Percentiles rank a stretch among this genome's conserved stretches.
phyloP scores from a whole-genome alignment of 768 basidiomycete species.

The Artomyces pyxidatus region DNA sequence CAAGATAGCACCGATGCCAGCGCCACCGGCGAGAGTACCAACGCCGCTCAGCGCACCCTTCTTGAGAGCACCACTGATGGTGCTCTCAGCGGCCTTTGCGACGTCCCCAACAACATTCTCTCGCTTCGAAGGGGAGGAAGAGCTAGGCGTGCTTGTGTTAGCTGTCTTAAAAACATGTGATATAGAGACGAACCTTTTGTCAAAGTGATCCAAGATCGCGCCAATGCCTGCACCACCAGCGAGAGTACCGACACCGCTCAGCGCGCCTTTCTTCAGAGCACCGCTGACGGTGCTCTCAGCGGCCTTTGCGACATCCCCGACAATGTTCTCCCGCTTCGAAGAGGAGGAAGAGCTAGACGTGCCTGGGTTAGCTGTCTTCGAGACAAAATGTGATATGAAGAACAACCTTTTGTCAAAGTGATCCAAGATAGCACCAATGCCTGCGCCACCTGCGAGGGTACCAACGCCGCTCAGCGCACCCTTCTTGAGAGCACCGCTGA shows the following conservation, averaged over 20 bases:
- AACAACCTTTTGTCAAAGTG: neutral
- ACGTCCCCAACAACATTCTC: neutral
- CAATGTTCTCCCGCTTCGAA: neutral
- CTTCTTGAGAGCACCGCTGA: too few species aligned
- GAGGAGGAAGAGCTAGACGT: neutral
- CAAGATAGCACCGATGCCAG: neutral
- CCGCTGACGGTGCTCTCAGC: neutral
- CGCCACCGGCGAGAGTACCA: neutral
- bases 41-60: too few species aligned
- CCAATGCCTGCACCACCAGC: neutral
- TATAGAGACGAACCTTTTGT: too few species aligned
- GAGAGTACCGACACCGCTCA: neutral
- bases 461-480: too few species aligned
- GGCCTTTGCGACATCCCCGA: neutral
- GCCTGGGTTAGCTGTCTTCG: too few species aligned
- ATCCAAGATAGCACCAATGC: neutral
- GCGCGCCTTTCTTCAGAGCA: neutral
- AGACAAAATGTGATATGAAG: neutral
- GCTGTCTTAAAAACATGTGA: too few species aligned
- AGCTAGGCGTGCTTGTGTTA: too few species aligned
- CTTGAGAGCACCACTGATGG: neutral
- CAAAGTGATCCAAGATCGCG: neutral
- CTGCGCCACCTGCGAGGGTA: too few species aligned
- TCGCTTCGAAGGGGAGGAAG: too few species aligned
- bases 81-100: neutral